A percentile compares a stretch with the other conserved stretches of the same genome.
Evolutionary conservation across 768 basidiomycete genomes (phyloP).

Genomic region (Suillus ampliporus): DNA sequence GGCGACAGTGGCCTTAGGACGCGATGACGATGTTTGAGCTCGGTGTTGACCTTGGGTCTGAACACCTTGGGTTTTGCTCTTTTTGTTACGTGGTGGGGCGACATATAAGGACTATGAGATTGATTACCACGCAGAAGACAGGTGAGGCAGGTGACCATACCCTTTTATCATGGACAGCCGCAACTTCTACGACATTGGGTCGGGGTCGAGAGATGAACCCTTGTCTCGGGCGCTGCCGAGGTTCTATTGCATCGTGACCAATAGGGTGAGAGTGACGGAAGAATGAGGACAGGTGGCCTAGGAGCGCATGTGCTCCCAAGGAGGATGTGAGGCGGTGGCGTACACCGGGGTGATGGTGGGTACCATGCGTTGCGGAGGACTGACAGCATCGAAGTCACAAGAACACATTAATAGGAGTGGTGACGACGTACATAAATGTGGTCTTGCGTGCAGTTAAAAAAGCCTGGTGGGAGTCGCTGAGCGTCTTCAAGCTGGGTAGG

Average conservation of each 20-base stretch:
- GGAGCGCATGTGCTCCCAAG: background rate
- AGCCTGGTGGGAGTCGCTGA: background rate
- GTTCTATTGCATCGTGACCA: background rate
- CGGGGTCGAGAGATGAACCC: background rate
- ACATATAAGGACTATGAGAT: background rate
- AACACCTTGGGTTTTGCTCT: background rate
- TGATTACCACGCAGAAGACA: background rate
- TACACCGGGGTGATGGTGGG: no score
- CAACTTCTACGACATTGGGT: background rate
- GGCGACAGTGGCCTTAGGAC: background rate
- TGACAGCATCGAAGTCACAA: background rate
- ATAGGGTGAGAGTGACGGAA: background rate
- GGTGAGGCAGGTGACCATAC: background rate
- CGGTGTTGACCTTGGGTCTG: background rate
- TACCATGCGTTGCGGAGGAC: background rate
- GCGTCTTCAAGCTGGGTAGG: background rate
- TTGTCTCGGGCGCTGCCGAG: background rate
- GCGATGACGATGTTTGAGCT: background rate
- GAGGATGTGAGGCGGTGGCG: background rate
- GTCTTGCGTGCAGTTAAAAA: background rate
- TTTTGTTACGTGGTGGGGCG: background rate
- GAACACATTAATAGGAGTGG: background rate
- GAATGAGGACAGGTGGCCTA: background rate
- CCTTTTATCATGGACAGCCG: background rate
- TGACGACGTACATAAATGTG: background rate